phyloP scores from a whole-genome alignment of 805 yeast genomes.

The Saccharomycopsis oosterbeekiorum region DNA sequence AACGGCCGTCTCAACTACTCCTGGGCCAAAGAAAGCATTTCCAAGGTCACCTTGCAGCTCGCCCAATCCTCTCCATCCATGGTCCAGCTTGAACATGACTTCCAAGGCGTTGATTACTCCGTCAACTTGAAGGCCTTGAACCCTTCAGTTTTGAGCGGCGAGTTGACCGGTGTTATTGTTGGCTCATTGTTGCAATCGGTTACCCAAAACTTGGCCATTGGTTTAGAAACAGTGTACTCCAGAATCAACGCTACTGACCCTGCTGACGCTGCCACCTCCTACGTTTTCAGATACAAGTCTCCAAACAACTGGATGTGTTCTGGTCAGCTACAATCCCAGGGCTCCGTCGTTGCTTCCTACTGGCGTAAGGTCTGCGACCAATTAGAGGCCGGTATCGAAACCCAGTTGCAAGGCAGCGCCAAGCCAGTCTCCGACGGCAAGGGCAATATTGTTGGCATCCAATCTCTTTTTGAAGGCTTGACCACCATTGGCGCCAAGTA shows the following conservation, averaged over 20 bases:
- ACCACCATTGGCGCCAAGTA: slow-evolving; percentile 95
- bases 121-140: slow-evolving; percentile 84
- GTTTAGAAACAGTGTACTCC: slow-evolving; percentile 88
- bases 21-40: slow-evolving; percentile 69
- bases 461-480: slow-evolving; percentile 79
- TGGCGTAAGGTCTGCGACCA: slow-evolving; percentile 90
- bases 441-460: slow-evolving; percentile 72
- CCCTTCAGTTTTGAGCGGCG: slow-evolving; percentile 69
- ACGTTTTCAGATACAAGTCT: slow-evolving; percentile 81
- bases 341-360: slow-evolving; percentile 79
- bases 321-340: slow-evolving; percentile 89
- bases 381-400: slow-evolving; percentile 91
- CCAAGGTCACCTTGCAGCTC: slow-evolving; percentile 82
- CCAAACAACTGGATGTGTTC: slow-evolving; percentile 82
- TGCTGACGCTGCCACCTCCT: slow-evolving; percentile 85
- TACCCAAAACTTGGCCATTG: slow-evolving; percentile 74
- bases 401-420: slow-evolving; percentile 68
- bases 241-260: slow-evolving; percentile 58
- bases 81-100: slow-evolving; percentile 95
- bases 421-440: slow-evolving; percentile 65
- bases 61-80: slow-evolving; percentile 84
- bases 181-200: slow-evolving; percentile 86
- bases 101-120: slow-evolving; percentile 81
- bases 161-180: slow-evolving; percentile 84
- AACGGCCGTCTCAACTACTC: slow-evolving; percentile 87